Base-by-base conservation (phyloP, 148 eudicot species). In the Rhododendron simsii region DNA sequence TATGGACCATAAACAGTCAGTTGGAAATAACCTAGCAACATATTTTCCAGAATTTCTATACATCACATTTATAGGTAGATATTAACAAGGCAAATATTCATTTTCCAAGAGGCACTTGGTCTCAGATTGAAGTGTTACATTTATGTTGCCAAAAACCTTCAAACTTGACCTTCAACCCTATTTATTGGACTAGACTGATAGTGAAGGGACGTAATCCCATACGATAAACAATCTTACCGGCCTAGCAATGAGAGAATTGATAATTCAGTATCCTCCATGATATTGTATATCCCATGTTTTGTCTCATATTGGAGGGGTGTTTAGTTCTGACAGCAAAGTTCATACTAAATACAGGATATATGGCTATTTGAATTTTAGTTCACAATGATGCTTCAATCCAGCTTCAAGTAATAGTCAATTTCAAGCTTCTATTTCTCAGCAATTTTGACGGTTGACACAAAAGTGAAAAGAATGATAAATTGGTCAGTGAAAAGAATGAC, bases 21-120 rank as follows among this genome's bases (percentile, higher is more conserved):
- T 50, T 16, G 12, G 35, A 75, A 74, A 75, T 16, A 53, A 92
- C 16, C 94, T 94, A 12, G 96, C 28, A 77, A 9, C 12, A 13
- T 44, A 41, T 76, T 76, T 18, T 18, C 21, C 20, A 14, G 7
- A 12, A 4, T 16, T 2, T 76, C 7, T 37, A 76, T 39, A 76
- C 20, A 74, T 30, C 41, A 39, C 15, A 20, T 44, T 41, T 9
- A 41, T 21, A 76, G n/a, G 30, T 44, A 7, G 14, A 77, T 16
- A 39, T 77, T 44, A 35, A 39, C n/a, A 16, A 75, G 48, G 15
- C 79, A 75, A 15, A 5, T 69, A 69, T 74, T 74, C 48, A 37
- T 48, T 75, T 37, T 75, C 45, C 78, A 39, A 37, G 23, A n/a
- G 13, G 4, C 79, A 75, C 41, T 21, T 75, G 79, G 48, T 16